Percentiles rank a stretch among this genome's conserved stretches.
Conservation (phyloP, 1,139 yeast species). For the Taiozyma sp. region DNA sequence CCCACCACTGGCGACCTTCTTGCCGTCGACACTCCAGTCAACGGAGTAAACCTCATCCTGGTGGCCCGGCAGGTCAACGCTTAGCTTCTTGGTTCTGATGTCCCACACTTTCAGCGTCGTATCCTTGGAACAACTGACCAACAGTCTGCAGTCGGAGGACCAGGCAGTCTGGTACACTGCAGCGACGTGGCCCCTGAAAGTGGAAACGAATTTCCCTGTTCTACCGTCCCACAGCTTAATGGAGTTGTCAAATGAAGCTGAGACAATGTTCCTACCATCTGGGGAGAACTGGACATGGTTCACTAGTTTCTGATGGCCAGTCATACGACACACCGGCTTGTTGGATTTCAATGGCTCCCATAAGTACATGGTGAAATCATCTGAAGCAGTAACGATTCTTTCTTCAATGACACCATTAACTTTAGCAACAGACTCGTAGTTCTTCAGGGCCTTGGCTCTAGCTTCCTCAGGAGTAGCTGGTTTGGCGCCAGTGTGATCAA, state of each 20-base stretch:
- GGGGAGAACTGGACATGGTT: slow-evolving; percentile 96
- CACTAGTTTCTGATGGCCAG: slow-evolving; percentile 96
- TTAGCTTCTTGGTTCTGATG: slow-evolving; percentile 74
- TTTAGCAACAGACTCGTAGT: slow-evolving; percentile 77
- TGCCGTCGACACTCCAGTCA: slow-evolving; percentile 97
- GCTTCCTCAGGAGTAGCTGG: slow-evolving; percentile 53
- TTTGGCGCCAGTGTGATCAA: slow-evolving; percentile 55
- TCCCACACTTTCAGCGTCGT: slow-evolving; percentile 98
- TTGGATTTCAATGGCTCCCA: slow-evolving; percentile 86
- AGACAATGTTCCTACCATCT: slow-evolving; percentile 86
- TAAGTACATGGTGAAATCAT: slow-evolving; percentile 95
- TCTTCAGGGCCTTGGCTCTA: slow-evolving; percentile 51
- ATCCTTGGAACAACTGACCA: slow-evolving; percentile 94
- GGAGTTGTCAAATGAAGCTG: slow-evolving; percentile 94
- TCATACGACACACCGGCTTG: slow-evolving; percentile 89
- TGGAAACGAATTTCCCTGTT: slow-evolving; percentile 83
- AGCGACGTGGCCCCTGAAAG: slow-evolving; percentile 96
- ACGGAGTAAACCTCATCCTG: slow-evolving; percentile 94
- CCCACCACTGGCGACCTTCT: slow-evolving; percentile 92
- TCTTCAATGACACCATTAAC: slow-evolving; percentile 67
- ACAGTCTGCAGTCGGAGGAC: slow-evolving; percentile 90
- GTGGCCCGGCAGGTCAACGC: slow-evolving; percentile 93
- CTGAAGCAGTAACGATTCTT: slow-evolving; percentile 90
- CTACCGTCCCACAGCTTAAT: slow-evolving; percentile 95
- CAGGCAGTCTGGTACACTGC: slow-evolving; percentile 98